Percentiles rank a stretch among this genome's conserved stretches.
phyloP scores from a whole-genome alignment of 495 filamentous ascomycete genomes.

The Penicillium subrubescens region DNA sequence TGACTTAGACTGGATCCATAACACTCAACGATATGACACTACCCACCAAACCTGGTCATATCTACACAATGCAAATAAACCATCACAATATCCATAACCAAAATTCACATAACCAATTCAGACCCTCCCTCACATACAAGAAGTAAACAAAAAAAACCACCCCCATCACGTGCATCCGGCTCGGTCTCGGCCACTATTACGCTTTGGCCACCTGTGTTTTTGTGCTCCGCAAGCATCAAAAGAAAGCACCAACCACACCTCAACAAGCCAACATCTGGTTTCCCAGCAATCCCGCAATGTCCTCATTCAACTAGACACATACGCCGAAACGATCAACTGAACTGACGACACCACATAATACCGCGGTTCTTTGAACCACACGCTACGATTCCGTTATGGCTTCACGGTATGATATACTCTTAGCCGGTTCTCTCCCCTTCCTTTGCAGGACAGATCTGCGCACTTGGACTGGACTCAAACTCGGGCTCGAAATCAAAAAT shows the following conservation, averaged over 20 bases:
- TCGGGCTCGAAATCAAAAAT: too few species aligned
- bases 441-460: neutral
- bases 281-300: constrained; percentile 15
- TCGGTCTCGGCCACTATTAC: constrained; percentile 14
- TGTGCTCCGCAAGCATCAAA: constrained; percentile 28
- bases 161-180: constrained; percentile 27
- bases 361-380: constrained; percentile 7
- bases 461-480: neutral
- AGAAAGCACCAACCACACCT: constrained; percentile 9
- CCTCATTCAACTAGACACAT: neutral
- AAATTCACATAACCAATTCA: neutral
- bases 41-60: neutral
- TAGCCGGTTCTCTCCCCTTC: constrained; percentile 6
- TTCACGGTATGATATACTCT: constrained; percentile 31
- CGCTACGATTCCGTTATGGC: constrained; percentile 20
- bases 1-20: too few species aligned
- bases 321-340: neutral
- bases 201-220: constrained; percentile 36
- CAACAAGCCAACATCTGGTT: neutral
- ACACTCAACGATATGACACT: neutral
- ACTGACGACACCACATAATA: neutral
- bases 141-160: neutral
- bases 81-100: neutral
- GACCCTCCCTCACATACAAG: neutral
- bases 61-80: neutral